A percentile compares a stretch with the other conserved stretches of the same genome.
These are phyloP conservation scores for Dryas drummondii DNA, from an alignment of 306 rosid species.

Conservation along the genomic window DNA sequence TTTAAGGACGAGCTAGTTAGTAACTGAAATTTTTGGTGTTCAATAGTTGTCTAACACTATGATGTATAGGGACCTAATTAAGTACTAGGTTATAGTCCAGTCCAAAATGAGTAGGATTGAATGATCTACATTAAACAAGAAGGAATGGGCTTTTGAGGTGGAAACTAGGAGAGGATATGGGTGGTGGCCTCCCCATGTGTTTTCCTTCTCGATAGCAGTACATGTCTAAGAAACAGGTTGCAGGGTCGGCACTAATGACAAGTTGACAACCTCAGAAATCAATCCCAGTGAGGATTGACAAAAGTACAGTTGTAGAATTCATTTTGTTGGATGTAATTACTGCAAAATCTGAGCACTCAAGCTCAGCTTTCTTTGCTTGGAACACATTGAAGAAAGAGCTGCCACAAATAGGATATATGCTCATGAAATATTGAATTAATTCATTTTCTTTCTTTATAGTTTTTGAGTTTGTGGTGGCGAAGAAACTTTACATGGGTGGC, in stretches of 20 bases:
- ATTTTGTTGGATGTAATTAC: conserved; percentile 36
- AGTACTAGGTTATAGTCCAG: conserved; percentile 10
- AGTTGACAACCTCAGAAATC: conserved; percentile 43
- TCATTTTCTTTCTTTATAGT: conserved; percentile 5
- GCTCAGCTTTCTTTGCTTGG: conserved; percentile 33
- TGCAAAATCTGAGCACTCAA: conserved; percentile 30
- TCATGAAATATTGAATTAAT: conserved; percentile 1
- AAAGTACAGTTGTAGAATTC: conserved; percentile 37
- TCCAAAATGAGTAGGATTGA: neutral
- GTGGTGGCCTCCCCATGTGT: conserved; percentile 68
- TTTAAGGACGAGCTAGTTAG: too few species aligned
- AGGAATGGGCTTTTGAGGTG: conserved; percentile 51
- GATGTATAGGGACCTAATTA: neutral
- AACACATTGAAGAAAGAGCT: neutral
- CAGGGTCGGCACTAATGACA: conserved; percentile 44
- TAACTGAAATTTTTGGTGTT: too few species aligned
- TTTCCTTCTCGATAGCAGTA: conserved; percentile 27
- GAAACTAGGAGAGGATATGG: conserved; percentile 31
- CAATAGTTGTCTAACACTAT: too few species aligned
- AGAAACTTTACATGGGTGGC: conserved; percentile 22
- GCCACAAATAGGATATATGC: conserved; percentile 9
- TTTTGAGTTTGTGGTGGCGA: conserved; percentile 31
- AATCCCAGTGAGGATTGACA: conserved; percentile 36
- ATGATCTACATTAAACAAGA: conserved; percentile 15
- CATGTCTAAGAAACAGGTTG: conserved; percentile 43